Evolutionary conservation across 2,329 filamentous ascomycete species (phyloP), one percentile per base, ranked within the genome.

Genomic region (Clarireedia sp.): DNA sequence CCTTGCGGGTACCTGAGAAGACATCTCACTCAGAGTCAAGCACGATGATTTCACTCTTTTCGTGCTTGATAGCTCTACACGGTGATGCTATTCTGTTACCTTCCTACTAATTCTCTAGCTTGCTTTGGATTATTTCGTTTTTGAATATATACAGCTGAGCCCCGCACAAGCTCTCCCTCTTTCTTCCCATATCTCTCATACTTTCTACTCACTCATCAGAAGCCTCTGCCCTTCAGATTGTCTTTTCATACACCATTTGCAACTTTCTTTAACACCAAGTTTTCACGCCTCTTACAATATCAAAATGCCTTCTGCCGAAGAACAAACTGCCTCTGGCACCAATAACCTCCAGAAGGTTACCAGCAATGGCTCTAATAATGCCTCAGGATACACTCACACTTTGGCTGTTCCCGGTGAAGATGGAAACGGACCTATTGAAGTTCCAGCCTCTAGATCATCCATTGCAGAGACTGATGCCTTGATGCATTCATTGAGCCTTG

Each of bases 401-500:
- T 23, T 58, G 36, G 43, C 47, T 19, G 36, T 58, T 3, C 56
- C 56, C 36, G 41, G 24, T 19, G 48, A 48, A 3, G 38, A 53
- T 16, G 45, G 54, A 2, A 37, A 37, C 19, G 56, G 75, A 57
- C 45, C 82, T 44, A 80, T 89, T 65, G 86, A 89, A 72, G 77
- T 90, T 47, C 85, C 86, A 41, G 85, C 86, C 23, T 80, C 83
- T 54, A 74, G 83, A 62, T 86, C 82, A 53, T 79, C 83, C 53
- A 80, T 87, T 60, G 83, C 85, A 33, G 83, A 90, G 72, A 81
- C 81, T 24, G 72, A 79, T 45, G 76, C 79, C 62, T 85, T 84
- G 71, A 89, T 89, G 85, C 86, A 89, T 77, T 83, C 80, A 65
- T 75, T 90, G 65, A 87, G 82, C 65, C 16, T 89, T 85, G 7